Evolutionary conservation across 208 protist species (phyloP), one percentile per base, ranked within the genome.

Genomic region (Acanthamoeba triangularis): DNA sequence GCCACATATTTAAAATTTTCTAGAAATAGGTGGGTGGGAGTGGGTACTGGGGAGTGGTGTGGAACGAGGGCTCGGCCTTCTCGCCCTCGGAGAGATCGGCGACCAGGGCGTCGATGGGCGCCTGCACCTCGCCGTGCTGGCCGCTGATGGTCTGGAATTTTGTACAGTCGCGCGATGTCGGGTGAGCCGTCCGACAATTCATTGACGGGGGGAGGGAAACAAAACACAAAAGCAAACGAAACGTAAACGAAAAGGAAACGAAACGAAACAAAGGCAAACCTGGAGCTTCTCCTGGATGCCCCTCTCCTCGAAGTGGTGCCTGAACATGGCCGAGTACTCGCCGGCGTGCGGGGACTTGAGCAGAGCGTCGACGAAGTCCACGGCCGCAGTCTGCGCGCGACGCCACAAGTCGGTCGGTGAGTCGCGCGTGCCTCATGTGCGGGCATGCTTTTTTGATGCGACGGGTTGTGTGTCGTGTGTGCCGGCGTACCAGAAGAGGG

Each of bases 31-130:
- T 18, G 72, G 5, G 44, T 4, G 47, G n/a, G 23, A 30, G 47
- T 14, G 54, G 23, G 61, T 69, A 74, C 87, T 76, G 63, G 16
- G 87, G 87, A 28, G 87, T 92, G 37, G 87, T 92, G 61, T 92
- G 87, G 87, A 92, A 92, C 28, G 87, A 37, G 25, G 87, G 87
- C 37, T 92, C 87, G 54, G 35, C 63, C 63, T 92, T 23, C 4
- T 92, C 87, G 54, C 87, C 87, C 41, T 92, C 87, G 37, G 87
- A 25, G 61, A 92, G 25, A 37, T 67, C 59, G 25, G 54, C 61
- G 61, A 49, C 10, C 37, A 92, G 80, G 72, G 30, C 33, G 18
- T 80, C 23, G 72, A 49, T 18, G 30, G 37, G 20, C 44, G 8
- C 47, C 76, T 85, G 44, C 80, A 63, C 80, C 28, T 56, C 80